Evolutionary conservation across 202 grass and related monocot species (phyloP).

Genomic region (Zoysia matrella): DNA sequence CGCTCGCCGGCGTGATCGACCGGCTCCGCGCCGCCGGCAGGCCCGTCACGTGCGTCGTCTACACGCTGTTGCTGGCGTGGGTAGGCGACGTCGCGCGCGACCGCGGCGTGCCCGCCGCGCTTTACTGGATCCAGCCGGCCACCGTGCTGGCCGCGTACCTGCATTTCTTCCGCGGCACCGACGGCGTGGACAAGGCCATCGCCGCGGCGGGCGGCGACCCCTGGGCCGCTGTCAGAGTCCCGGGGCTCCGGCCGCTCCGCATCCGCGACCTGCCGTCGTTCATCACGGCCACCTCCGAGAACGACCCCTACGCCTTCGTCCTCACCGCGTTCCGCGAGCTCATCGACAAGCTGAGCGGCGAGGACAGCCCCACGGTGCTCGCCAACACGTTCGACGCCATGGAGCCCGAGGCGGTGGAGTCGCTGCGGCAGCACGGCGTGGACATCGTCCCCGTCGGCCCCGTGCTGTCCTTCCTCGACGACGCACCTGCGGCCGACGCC

Average conservation of each 20-base stretch:
- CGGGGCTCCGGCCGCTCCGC: constrained; percentile 53
- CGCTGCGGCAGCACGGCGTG: constrained; percentile 43
- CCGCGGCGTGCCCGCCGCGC: constrained; percentile 34
- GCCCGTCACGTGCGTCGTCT: constrained; percentile 60
- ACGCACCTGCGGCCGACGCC: not conserved
- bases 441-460: constrained; percentile 64
- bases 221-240: constrained; percentile 39
- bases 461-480: constrained; percentile 59
- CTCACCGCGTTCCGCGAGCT: constrained; percentile 55
- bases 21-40: constrained; percentile 37
- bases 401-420: constrained; percentile 56
- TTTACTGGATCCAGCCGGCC: constrained; percentile 81
- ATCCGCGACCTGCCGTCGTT: constrained; percentile 71
- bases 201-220: too few species aligned
- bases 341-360: constrained; percentile 42
- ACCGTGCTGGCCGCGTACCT: constrained; percentile 62
- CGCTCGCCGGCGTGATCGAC: constrained; percentile 37
- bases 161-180: constrained; percentile 58
- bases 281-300: constrained; percentile 53
- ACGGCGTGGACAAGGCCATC: too few species aligned
- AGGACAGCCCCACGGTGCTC: constrained; percentile 35
- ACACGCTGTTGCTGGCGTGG: constrained; percentile 70
- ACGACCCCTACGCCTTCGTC: constrained; percentile 51
- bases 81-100: constrained; percentile 47
- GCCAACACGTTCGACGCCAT: constrained; percentile 76